Evolutionary conservation across 2,329 filamentous ascomycete genomes (phyloP).

Genomic region (Pseudohalonectria lignicola): DNA sequence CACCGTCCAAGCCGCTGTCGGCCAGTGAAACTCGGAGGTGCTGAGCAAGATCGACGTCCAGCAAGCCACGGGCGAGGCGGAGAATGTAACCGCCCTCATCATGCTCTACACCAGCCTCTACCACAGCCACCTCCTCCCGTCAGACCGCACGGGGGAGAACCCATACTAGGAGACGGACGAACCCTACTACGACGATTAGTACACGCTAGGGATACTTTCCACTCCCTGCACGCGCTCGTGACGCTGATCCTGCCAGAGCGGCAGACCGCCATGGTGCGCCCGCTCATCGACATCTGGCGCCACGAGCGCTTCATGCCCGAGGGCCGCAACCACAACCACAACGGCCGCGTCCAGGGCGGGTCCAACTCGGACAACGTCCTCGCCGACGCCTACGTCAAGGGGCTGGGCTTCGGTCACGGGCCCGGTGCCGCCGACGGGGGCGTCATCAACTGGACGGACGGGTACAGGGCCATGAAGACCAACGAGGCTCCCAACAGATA

Average conservation of each 20-base stretch:
- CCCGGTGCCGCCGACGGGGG: conserved; percentile 20
- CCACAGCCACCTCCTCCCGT: conserved; percentile 58
- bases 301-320: conserved; percentile 58
- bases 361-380: conserved; percentile 59
- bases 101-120: conserved; percentile 59
- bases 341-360: conserved; percentile 57
- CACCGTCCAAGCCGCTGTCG: conserved; percentile 32
- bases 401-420: conserved; percentile 45
- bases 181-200: conserved; percentile 53
- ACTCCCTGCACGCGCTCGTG: conserved; percentile 54
- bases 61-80: conserved; percentile 10
- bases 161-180: conserved; percentile 51
- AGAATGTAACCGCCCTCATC: conserved; percentile 38
- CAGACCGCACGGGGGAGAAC: conserved; percentile 60
- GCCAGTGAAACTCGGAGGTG: conserved; percentile 49
- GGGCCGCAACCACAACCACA: conserved; percentile 56
- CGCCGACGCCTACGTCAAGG: conserved; percentile 59
- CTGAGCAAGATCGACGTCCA: conserved; percentile 42
- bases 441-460: conserved; percentile 52
- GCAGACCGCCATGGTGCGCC: conserved; percentile 53
- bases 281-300: conserved; percentile 55
- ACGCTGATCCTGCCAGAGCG: conserved; percentile 53
- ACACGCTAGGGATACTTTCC: conserved; percentile 52
- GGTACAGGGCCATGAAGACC: conserved; percentile 51
- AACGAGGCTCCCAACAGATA: too few species aligned